These are phyloP conservation scores for Myriosclerotinia scirpicola DNA, from an alignment of 2,329 filamentous ascomycete species.

Conservation along the genomic window DNA sequence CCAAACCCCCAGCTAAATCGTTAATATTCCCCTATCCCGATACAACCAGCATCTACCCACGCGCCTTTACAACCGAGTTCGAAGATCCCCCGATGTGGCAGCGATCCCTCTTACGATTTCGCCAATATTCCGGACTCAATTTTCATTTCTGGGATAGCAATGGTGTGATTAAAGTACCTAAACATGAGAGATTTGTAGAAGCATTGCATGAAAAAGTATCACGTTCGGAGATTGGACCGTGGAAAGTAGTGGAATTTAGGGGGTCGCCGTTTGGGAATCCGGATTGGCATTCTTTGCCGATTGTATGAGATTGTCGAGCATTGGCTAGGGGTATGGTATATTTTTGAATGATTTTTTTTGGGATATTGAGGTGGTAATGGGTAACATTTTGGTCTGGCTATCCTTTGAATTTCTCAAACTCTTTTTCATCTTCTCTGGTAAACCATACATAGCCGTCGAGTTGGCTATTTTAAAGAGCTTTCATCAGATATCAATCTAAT, in stretches of 20 bases:
- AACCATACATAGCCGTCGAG: too few species aligned
- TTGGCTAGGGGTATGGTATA: background rate
- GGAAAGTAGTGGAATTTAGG: conserved; percentile 15
- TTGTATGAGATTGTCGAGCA: background rate
- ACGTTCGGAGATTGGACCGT: conserved; percentile 8
- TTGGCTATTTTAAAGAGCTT: too few species aligned
- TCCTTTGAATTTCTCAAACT: too few species aligned
- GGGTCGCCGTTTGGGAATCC: background rate
- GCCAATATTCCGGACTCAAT: conserved; percentile 16
- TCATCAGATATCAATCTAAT: too few species aligned
- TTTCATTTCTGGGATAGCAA: conserved; percentile 11
- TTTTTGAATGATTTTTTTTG: background rate
- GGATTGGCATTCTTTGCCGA: background rate
- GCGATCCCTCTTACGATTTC: conserved; percentile 11
- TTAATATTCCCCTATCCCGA: background rate
- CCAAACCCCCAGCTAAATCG: background rate
- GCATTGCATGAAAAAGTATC: conserved; percentile 1
- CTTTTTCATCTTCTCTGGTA: too few species aligned
- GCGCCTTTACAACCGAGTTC: background rate
- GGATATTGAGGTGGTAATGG: too few species aligned
- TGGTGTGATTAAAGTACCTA: background rate
- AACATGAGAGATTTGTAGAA: conserved; percentile 10
- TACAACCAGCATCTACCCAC: too few species aligned
- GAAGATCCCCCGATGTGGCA: background rate
- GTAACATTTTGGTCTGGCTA: too few species aligned